phyloP scores from a whole-genome alignment of 108 stramenopile species.

The Discostella pseudostelligera region DNA sequence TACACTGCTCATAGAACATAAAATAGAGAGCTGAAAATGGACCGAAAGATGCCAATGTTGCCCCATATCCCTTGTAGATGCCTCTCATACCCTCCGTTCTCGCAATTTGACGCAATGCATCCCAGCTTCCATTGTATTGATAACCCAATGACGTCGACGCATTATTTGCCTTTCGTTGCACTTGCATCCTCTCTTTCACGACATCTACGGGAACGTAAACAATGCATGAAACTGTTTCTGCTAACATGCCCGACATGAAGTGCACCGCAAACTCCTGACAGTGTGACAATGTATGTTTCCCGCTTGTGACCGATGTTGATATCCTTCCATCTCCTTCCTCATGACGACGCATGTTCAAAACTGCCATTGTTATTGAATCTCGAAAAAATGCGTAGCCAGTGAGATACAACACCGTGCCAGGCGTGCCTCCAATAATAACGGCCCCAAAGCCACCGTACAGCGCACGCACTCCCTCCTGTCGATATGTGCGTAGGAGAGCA shows the following conservation, averaged over 20 bases:
- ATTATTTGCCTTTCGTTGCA: constrained; percentile 54
- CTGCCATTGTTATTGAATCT: constrained; percentile 34
- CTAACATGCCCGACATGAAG: constrained; percentile 77
- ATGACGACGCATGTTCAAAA: constrained; percentile 6
- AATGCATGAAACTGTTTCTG: constrained; percentile 90
- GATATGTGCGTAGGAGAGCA: constrained; percentile 58
- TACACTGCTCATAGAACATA: constrained; percentile 91
- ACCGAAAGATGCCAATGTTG: constrained; percentile 94
- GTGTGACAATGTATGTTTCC: constrained; percentile 2
- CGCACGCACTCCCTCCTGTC: constrained; percentile 84
- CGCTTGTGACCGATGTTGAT: constrained; percentile 17
- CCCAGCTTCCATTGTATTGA: constrained; percentile 74
- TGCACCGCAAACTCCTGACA: constrained; percentile 58
- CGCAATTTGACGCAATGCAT: constrained; percentile 76
- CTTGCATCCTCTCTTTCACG: constrained; percentile 96
- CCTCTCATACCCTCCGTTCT: constrained; percentile 83
- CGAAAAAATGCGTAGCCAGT: constrained; percentile 90
- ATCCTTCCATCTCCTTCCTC: constrained; percentile 1
- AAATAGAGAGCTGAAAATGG: constrained; percentile 97
- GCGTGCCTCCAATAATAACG: constrained; percentile 88
- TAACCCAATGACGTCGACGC: neutral
- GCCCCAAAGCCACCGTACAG: constrained; percentile 94
- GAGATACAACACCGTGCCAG: constrained; percentile 91
- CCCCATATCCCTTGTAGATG: constrained; percentile 92
- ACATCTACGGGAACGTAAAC: constrained; percentile 98